These are phyloP conservation scores for Trichophyton benhamiae DNA, from an alignment of 2,329 filamentous ascomycete species.

Conservation along the genomic window DNA sequence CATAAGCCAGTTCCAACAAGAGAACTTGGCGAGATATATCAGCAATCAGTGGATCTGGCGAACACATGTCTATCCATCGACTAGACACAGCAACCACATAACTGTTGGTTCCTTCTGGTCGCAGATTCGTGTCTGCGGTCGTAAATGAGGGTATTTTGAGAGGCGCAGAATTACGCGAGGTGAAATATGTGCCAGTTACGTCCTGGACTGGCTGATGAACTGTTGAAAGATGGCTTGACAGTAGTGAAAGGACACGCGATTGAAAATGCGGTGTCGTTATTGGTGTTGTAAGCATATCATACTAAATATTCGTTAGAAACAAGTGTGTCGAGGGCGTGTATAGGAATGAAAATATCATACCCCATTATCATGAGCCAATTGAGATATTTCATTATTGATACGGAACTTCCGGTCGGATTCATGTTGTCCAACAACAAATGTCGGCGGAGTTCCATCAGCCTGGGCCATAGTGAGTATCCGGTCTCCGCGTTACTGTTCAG, in stretches of 20 bases:
- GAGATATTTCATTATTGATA: constrained; percentile 37
- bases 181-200: constrained; percentile 27
- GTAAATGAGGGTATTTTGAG: constrained; percentile 31
- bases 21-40: constrained; percentile 82
- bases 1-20: constrained; percentile 83
- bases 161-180: constrained; percentile 29
- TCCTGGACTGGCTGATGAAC: constrained; percentile 27
- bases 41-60: constrained; percentile 66
- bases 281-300: constrained; percentile 52
- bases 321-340: neutral
- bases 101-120: constrained; percentile 66
- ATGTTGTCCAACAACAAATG: constrained; percentile 52
- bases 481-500: no score
- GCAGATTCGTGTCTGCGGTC: constrained; percentile 48
- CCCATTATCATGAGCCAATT: constrained; percentile 45
- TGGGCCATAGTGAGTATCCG: constrained; percentile 8
- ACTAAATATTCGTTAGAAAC: constrained; percentile 31
- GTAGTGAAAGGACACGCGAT: constrained; percentile 41
- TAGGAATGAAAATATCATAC: constrained; percentile 25
- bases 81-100: constrained; percentile 71
- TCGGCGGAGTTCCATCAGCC: constrained; percentile 24
- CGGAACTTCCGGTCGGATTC: constrained; percentile 40
- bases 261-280: constrained; percentile 52
- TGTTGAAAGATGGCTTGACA: constrained; percentile 40
- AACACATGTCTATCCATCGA: constrained; percentile 84